These are phyloP conservation scores for Globisporangium okanoganense DNA, from an alignment of 352 stramenopile species.

Conservation along the genomic window DNA sequence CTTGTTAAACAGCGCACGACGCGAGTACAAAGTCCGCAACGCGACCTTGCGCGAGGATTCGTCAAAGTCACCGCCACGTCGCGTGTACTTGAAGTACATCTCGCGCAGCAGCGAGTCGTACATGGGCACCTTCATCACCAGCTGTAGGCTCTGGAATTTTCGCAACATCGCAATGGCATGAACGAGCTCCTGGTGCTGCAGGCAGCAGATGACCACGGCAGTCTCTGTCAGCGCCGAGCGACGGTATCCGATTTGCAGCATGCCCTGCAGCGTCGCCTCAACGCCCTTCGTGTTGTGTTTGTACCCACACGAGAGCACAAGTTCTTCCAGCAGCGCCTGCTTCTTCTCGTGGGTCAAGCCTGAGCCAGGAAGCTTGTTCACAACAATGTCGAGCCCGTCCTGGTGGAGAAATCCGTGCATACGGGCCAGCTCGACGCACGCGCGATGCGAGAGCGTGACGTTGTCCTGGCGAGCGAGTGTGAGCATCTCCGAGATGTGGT, in stretches of 20 bases:
- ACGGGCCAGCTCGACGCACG: constrained; percentile 59
- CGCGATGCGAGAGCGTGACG: constrained; percentile 53
- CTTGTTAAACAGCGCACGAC: constrained; percentile 54
- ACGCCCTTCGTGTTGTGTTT: constrained; percentile 52
- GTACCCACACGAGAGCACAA: constrained; percentile 68
- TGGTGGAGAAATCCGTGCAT: constrained; percentile 56
- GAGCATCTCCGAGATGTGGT: constrained; percentile 56
- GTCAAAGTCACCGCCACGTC: constrained; percentile 50
- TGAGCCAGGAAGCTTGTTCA: constrained; percentile 27
- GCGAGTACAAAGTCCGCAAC: constrained; percentile 53
- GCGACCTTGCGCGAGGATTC: constrained; percentile 52
- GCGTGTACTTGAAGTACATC: constrained; percentile 78
- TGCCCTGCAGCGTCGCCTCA: constrained; percentile 41
- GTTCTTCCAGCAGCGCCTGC: constrained; percentile 54
- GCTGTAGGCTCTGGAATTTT: constrained; percentile 34
- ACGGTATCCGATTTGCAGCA: constrained; percentile 36
- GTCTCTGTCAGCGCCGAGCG: constrained; percentile 56
- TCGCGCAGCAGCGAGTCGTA: constrained; percentile 73
- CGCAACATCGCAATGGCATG: constrained; percentile 38
- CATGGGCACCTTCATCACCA: constrained; percentile 53
- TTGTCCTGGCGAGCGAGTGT: constrained; percentile 38
- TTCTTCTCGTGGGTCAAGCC: constrained; percentile 22
- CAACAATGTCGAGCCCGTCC: constrained; percentile 50
- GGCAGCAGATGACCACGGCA: constrained; percentile 58
- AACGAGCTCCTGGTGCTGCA: constrained; percentile 37